A percentile compares a stretch with the other conserved stretches of the same genome.
Evolutionary conservation across 140 eudicot genomes (phyloP).

Genomic region (Ambrosia hybrid): DNA sequence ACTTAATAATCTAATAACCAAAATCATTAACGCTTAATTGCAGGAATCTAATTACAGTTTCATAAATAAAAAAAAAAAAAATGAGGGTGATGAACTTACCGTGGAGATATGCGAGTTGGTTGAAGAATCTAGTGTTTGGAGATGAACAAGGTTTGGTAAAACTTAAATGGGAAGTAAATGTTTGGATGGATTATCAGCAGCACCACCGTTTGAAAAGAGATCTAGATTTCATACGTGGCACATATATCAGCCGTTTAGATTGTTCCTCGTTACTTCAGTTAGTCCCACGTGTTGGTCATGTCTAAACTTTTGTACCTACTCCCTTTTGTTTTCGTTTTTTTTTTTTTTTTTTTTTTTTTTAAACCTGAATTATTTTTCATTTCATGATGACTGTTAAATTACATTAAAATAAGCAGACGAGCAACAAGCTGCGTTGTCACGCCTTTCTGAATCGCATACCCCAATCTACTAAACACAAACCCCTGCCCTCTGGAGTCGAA

Average conservation of each 20-base stretch:
- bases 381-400: too few relatives aligned
- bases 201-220: neutral
- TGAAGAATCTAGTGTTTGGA: neutral
- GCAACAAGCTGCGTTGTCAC: too few relatives aligned
- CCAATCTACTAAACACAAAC: too few relatives aligned
- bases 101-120: slow-evolving; percentile 10
- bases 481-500: too few relatives aligned
- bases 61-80: neutral
- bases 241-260: slow-evolving; percentile 14
- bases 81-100: slow-evolving; percentile 6
- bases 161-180: slow-evolving; percentile 14
- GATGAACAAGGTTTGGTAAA: neutral
- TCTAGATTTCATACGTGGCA: slow-evolving; percentile 20
- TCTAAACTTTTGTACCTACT: neutral
- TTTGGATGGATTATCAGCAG: slow-evolving; percentile 16
- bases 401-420: too few relatives aligned
- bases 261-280: neutral
- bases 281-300: slow-evolving; percentile 14
- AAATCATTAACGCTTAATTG: neutral
- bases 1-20: neutral
- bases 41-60: neutral
- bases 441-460: too few relatives aligned
- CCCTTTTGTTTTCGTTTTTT: neutral
- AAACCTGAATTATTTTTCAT: too few relatives aligned
- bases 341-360: too few relatives aligned